A percentile compares a stretch with the other conserved stretches of the same genome.
phyloP scores from a whole-genome alignment of 2,329 filamentous ascomycete species.

The Fusarium sp. region DNA sequence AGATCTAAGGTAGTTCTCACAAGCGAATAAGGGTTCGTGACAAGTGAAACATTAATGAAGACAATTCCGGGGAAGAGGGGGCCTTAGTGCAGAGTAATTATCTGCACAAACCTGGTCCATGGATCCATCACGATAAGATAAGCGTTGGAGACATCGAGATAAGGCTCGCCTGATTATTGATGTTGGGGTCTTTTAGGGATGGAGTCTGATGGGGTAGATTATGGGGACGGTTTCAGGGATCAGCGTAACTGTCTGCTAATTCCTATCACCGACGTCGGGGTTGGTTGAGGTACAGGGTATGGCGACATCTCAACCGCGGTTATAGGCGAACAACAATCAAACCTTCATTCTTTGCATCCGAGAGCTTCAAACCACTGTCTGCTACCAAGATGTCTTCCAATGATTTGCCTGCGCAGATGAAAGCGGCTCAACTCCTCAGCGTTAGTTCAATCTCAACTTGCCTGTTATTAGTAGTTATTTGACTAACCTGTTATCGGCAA shows the following conservation, averaged over 20 bases:
- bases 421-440: slow-evolving; percentile 3
- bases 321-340: background rate
- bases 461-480: background rate
- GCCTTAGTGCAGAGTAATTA: background rate
- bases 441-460: background rate
- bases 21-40: background rate
- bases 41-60: background rate
- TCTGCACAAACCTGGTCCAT: background rate
- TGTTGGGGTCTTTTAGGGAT: background rate
- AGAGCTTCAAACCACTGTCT: background rate
- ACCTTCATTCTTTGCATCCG: background rate
- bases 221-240: background rate
- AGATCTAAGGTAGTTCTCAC: background rate
- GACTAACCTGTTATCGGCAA: background rate
- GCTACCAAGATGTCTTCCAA: background rate
- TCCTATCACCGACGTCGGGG: background rate
- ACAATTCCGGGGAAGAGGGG: background rate
- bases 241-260: background rate
- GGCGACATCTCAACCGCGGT: background rate
- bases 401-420: slow-evolving; percentile 6
- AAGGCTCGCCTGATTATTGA: background rate
- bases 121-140: background rate
- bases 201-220: background rate
- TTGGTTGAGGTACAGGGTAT: background rate
- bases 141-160: background rate